phyloP scores from a whole-genome alignment of 73 alveolate genomes.

The Paramecium sonneborni region DNA sequence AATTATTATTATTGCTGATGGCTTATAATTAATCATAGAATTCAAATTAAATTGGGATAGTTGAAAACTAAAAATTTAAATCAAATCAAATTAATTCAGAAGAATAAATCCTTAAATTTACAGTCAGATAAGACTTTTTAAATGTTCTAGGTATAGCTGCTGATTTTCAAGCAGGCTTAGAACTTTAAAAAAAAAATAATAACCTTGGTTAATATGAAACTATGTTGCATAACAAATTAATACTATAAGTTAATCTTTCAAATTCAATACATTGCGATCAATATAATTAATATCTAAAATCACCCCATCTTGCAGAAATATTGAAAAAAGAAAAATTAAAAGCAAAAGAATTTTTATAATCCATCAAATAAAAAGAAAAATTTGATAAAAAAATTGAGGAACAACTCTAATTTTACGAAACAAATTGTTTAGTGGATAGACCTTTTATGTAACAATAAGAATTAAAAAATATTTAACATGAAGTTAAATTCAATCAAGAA shows the following conservation, averaged over 20 bases:
- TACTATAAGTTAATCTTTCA: not conserved
- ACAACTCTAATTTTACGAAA: not conserved
- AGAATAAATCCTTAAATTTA: not conserved
- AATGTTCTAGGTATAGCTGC: not conserved
- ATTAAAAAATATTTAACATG: not conserved
- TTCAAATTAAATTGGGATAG: no score
- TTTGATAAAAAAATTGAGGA: not conserved
- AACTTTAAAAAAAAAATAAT: not conserved
- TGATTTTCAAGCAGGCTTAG: not conserved
- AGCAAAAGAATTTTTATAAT: not conserved
- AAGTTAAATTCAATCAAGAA: not conserved
- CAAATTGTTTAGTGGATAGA: not conserved
- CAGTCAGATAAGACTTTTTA: not conserved
- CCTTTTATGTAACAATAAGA: not conserved
- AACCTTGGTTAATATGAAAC: not conserved
- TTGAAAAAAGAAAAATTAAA: not conserved
- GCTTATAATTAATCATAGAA: no score
- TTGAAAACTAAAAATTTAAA: not conserved
- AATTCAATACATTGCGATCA: not conserved
- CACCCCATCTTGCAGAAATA: not conserved
- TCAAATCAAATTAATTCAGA: not conserved
- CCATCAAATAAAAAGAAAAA: not conserved
- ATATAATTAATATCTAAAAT: not conserved
- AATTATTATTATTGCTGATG: no score
- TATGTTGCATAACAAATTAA: not conserved